Evolutionary conservation across 2,329 filamentous ascomycete species (phyloP), one percentile per base, ranked within the genome.

Genomic region (Calonectria multiphialidica): DNA sequence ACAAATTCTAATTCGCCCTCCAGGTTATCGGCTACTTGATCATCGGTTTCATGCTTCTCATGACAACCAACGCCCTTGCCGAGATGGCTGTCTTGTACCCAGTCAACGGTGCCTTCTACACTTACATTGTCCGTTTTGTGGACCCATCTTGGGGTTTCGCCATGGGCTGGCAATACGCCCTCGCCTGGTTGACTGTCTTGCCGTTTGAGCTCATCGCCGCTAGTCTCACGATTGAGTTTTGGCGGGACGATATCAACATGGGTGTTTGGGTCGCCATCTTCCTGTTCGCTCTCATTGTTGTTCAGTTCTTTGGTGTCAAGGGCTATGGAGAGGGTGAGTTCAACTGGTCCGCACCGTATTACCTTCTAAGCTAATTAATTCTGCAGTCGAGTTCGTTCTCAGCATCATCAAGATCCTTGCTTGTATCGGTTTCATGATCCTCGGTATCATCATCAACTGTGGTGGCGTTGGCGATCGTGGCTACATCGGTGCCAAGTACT

Each of bases 401-500:
- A 93, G 94, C 47, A 90, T 95, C 64, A 87, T 91, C 75, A 91
- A 91, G 81, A 85, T 91, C 47, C 76, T 81, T 30, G 88, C 90
- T 8, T 88, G 88, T 49, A 78, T 89, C 45, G 86, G 91, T 45
- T 92, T 91, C 82, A 91, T 93, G 82, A 84, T 92, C 76, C 84
- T 91, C 45, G 86, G 86, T 47, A 84, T 91, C 30, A 83, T 91
- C 59, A 84, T 91, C 62, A 87, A 90, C 69, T 84, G 84, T 63
- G 90, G 90, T 35, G 90, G 89, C 57, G 89, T 89, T 1, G 84
- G 77, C 30, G 82, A 83, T 45, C 78, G 76, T 25, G 72, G 83
- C 18, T 87, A 86, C 77, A 81, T 78, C 76, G 85, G 87, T 18
- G 81, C 83, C 18, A 80, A 83, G 40, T 61, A 66, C 74, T 82